Conservation (phyloP, 2,329 filamentous ascomycete species). For the Colletotrichum somersetense region DNA sequence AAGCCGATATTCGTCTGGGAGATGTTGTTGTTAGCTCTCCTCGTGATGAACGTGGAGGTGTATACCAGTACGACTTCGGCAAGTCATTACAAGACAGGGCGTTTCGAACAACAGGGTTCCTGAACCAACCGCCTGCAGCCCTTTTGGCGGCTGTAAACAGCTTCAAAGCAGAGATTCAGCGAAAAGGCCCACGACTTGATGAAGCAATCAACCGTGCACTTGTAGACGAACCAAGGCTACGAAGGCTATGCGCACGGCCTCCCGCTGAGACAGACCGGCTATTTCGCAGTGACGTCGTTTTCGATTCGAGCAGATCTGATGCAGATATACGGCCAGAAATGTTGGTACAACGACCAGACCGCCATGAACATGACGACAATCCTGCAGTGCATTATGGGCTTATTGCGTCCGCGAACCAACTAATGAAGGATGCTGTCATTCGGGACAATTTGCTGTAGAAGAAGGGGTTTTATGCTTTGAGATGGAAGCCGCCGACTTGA, state of each 20-base stretch:
- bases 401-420: conserved; percentile 51
- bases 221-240: background rate
- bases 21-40: conserved; percentile 36
- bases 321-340: background rate
- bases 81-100: conserved; percentile 23
- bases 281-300: background rate
- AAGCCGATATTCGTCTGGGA: conserved; percentile 25
- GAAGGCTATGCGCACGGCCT: background rate
- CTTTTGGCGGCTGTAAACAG: conserved; percentile 2
- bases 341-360: background rate
- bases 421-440: conserved; percentile 51
- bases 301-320: background rate
- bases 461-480: conserved; percentile 46
- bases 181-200: background rate
- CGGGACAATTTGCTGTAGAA: conserved; percentile 46
- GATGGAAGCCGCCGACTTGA: conserved; percentile 36
- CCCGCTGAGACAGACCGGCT: background rate
- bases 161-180: background rate
- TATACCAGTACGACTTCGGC: conserved; percentile 39
- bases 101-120: background rate
- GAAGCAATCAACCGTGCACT: background rate
- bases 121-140: conserved; percentile 14
- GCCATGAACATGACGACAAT: background rate
- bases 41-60: background rate
- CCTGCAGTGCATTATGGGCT: conserved; percentile 43